Evolutionary conservation across 164 flowering plant genomes (phyloP), one percentile per base, ranked within the genome.

Genomic region (Macadamia integrifolia): DNA sequence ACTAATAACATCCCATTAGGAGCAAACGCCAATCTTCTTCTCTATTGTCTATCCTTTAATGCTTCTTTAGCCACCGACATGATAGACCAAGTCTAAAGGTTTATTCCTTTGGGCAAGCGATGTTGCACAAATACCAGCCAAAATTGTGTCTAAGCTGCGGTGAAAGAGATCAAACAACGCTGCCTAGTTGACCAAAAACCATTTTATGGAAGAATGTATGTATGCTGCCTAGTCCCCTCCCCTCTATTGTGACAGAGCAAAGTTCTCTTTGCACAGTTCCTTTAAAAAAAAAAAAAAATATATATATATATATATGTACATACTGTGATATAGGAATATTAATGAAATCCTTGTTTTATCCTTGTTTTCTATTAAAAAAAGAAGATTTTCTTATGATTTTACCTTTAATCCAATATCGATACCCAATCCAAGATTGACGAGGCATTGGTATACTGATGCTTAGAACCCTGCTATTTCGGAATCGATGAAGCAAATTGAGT

Each of bases 61-160:
- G 14, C 63, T 9, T 9, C 62, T 49, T 11, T 14, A 23, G 23
- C 23, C 23, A 23, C 52, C 31, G 55, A 17, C n/a, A 11, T 55
- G 32, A 74, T 23, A 4, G 71, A 78, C 57, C 18, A n/a, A 43
- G 69, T 61, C 44, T 52, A 0, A 65, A 48, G 70, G 66, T 50
- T 32, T 72, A 44, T 63, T 64, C 11, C 72, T 72, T 7, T 80
- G 82, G 65, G 42, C 76, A 14, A 80, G 76, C n/a, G 82, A 80
- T 32, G 42, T 67, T 12, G 14, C 57, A 9, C 14, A 50, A 58
- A 49, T 32, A n/a, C 2, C 0, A 77, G 82, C 50, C 69, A 64
- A 0, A 31, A 12, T 28, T 80, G 82, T 59, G 66, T 77, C 67
- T 31, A 67, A 0, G 48, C 30, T 28, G 53, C 77, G 2, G 13